These are phyloP conservation scores for Pyrrhoderma lamaoense DNA, from an alignment of 1,284 basidiomycete species.

Conservation along the genomic window DNA sequence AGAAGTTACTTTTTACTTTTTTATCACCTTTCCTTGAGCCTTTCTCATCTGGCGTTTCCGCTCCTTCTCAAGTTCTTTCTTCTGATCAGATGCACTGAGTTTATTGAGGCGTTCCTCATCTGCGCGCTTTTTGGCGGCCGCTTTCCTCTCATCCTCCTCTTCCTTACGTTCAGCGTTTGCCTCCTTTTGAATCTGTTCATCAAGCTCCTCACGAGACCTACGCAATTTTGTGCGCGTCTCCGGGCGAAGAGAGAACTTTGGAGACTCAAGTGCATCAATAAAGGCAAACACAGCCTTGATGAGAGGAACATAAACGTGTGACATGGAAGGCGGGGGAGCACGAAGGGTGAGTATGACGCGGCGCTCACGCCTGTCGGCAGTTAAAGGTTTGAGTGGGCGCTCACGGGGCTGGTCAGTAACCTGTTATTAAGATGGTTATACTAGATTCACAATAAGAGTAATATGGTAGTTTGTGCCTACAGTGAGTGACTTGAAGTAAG, in stretches of 20 bases:
- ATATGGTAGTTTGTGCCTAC: slow-evolving; percentile 29
- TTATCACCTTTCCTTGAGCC: slow-evolving; percentile 53
- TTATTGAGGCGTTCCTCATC: slow-evolving; percentile 66
- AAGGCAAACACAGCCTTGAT: slow-evolving; percentile 65
- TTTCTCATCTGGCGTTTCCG: slow-evolving; percentile 65
- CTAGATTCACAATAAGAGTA: slow-evolving; percentile 8
- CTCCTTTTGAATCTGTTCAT: slow-evolving; percentile 62
- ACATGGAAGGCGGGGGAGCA: slow-evolving; percentile 45
- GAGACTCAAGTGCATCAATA: slow-evolving; percentile 57
- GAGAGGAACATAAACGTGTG: slow-evolving; percentile 48
- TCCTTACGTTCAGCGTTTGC: slow-evolving; percentile 63
- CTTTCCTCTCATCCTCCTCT: slow-evolving; percentile 42
- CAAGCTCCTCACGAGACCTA: slow-evolving; percentile 63
- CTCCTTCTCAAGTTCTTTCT: slow-evolving; percentile 76
- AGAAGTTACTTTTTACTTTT: slow-evolving; percentile 33
- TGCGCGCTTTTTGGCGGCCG: slow-evolving; percentile 64
- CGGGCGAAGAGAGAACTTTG: slow-evolving; percentile 52
- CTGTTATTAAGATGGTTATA: slow-evolving; percentile 26
- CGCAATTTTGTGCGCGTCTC: slow-evolving; percentile 74
- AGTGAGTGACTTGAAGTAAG: slow-evolving; percentile 72
- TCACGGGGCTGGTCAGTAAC: slow-evolving; percentile 79
- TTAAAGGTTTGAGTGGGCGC: slow-evolving; percentile 50
- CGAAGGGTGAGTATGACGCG: slow-evolving; percentile 64
- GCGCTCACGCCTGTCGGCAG: slow-evolving; percentile 48
- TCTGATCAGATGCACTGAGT: slow-evolving; percentile 75